Evolutionary conservation across 129 eudicot genomes (phyloP).

Genomic region (Helianthus tuberosus): DNA sequence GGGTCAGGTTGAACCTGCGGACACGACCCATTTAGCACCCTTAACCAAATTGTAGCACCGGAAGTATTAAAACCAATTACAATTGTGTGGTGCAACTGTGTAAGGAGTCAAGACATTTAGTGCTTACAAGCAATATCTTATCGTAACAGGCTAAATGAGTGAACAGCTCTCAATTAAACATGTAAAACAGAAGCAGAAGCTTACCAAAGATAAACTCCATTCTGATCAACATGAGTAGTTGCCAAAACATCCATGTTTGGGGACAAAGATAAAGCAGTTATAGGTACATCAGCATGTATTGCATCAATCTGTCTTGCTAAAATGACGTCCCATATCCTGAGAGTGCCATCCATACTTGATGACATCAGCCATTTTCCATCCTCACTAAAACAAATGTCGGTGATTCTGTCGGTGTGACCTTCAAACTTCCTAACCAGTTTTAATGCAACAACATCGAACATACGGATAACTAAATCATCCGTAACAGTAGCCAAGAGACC

Average conservation of each 20-base stretch:
- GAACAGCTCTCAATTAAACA: not conserved
- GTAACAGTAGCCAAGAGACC: slow-evolving; percentile 90
- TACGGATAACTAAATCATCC: slow-evolving; percentile 88
- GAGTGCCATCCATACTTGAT: slow-evolving; percentile 97
- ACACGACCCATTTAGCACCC: too few species aligned
- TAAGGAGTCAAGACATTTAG: not conserved
- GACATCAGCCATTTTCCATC: slow-evolving; percentile 99
- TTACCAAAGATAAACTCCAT: slow-evolving; percentile 92
- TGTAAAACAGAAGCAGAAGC: slow-evolving; percentile 9
- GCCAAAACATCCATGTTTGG: slow-evolving; percentile 99
- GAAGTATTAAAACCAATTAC: not conserved
- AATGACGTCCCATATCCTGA: slow-evolving; percentile 94
- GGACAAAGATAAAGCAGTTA: slow-evolving; percentile 85
- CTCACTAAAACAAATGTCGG: slow-evolving; percentile 94
- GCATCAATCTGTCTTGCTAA: slow-evolving; percentile 97
- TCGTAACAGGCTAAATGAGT: not conserved
- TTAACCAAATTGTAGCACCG: not conserved
- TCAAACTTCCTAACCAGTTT: slow-evolving; percentile 92
- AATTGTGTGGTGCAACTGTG: not conserved
- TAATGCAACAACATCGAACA: slow-evolving; percentile 85
- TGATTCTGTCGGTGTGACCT: slow-evolving; percentile 87
- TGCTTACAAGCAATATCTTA: not conserved
- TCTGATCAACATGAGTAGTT: slow-evolving; percentile 94
- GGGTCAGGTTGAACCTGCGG: too few species aligned
- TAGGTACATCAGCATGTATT: slow-evolving; percentile 73